Evolutionary conservation across 768 basidiomycete genomes (phyloP), one percentile per base, ranked within the genome.

Genomic region (Leccinum uliginosum): DNA sequence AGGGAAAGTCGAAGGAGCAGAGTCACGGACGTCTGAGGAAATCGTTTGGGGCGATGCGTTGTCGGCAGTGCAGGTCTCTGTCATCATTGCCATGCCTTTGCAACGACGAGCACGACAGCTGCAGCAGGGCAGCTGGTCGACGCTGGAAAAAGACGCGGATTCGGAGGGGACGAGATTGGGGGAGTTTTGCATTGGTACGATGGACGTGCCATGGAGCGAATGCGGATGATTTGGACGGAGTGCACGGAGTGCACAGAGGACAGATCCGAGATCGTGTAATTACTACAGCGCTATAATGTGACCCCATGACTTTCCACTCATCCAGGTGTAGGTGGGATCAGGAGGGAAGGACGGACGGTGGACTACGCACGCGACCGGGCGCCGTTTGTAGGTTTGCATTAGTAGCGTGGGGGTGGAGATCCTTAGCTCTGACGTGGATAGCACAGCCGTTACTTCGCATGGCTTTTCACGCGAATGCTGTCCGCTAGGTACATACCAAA

Each of bases 51-150:
- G 27, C 2, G 60, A 67, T 32, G 55, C 53, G 7, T 44, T 61
- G 45, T 66, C 55, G 45, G 65, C 55, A 14, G 12, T 79, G 32
- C 74, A 74, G 50, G 68, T 81, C 14, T 72, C 75, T 4, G 73
- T 80, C 17, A 60, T 74, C 14, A 71, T 81, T 47, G 63, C 72
- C 8, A 76, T 81, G 76, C 77, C 80, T 14, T 67, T 60, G 7
- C 64, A 61, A 53, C 34, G 38, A 29, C 26, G 27, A 15, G 5
- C 47, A 24, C 12, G 6, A 24, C 23, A 46, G 23, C 45, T 12
- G 45, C n/a, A 40, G 45, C 45, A 24, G 14, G 23, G 15, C 4
- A 21, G 6, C 6, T 15, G 45, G 15, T 46, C 23, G 10, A 12
- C 35, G 21, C 29, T 46, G n/a, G 44, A 24, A 15, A 45, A 21